Conservation (phyloP, 2,329 filamentous ascomycete genomes). For the Cytospora leucostoma region DNA sequence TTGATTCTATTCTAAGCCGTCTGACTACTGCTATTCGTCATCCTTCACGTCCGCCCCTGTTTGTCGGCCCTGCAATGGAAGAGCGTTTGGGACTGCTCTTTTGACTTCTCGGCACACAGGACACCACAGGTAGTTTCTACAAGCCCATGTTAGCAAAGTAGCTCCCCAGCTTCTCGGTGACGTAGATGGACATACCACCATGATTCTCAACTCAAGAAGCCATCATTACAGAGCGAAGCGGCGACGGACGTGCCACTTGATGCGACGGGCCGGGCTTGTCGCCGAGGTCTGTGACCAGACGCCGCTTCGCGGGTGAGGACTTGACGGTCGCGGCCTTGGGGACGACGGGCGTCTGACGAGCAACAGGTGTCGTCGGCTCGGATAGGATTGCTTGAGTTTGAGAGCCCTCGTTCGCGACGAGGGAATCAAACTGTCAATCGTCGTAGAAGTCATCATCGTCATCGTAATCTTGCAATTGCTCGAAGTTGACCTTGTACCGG, state of each 20-base stretch:
- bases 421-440: conserved; percentile 88
- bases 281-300: conserved; percentile 48
- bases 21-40: conserved; percentile 6
- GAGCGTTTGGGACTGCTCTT: conserved; percentile 8
- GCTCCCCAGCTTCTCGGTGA: not conserved
- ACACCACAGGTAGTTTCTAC: conserved; percentile 23
- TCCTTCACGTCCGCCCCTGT: conserved; percentile 21
- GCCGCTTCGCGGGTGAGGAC: conserved; percentile 44
- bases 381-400: conserved; percentile 60
- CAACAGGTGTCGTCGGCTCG: conserved; percentile 34
- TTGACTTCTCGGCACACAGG: conserved; percentile 23
- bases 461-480: conserved; percentile 89
- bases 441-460: conserved; percentile 96
- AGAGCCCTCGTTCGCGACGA: conserved; percentile 82
- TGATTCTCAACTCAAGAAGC: conserved; percentile 51
- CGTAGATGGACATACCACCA: conserved; percentile 15
- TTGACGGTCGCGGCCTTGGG: conserved; percentile 40
- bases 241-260: conserved; percentile 63
- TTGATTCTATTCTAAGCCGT: conserved; percentile 12
- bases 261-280: conserved; percentile 49
- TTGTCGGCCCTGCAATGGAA: conserved; percentile 23
- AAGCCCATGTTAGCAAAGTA: conserved; percentile 1
- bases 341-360: conserved; percentile 47
- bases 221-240: conserved; percentile 69
- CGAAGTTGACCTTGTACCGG: conserved; percentile 99